Percentiles rank a stretch among this genome's conserved stretches.
Evolutionary conservation across 2,329 filamentous ascomycete genomes (phyloP).

Genomic region (Penicillium vulpinum): DNA sequence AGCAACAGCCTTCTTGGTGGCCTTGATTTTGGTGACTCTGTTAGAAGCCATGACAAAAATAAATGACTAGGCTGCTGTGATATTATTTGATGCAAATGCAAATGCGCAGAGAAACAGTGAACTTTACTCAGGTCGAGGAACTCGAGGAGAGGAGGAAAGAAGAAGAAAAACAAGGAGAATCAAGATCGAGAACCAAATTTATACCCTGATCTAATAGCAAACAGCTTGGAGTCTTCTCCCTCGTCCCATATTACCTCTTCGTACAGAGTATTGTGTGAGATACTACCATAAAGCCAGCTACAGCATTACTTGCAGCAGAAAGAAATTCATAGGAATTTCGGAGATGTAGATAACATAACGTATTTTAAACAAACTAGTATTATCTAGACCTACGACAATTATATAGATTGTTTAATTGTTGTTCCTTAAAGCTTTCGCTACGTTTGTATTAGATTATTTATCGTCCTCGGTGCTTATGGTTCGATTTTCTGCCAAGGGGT

Average conservation of each 20-base stretch:
- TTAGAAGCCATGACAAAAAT: not conserved
- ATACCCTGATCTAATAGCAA: not conserved
- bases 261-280: not conserved
- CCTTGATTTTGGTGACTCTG: not conserved
- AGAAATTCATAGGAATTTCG: no score
- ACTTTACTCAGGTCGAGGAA: not conserved
- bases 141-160: not conserved
- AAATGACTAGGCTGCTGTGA: not conserved
- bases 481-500: no score
- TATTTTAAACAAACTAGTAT: no score
- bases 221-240: not conserved
- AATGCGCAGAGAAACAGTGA: no score
- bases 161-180: not conserved
- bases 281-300: not conserved
- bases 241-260: not conserved
- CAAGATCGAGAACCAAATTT: not conserved
- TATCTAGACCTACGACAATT: no score
- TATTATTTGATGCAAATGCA: not conserved
- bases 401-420: no score
- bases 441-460: no score
- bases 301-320: not conserved
- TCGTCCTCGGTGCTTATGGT: no score
- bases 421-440: no score
- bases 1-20: not conserved
- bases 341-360: no score